These are phyloP conservation scores for Russula emetica DNA, from an alignment of 768 basidiomycete species.

Conservation along the genomic window DNA sequence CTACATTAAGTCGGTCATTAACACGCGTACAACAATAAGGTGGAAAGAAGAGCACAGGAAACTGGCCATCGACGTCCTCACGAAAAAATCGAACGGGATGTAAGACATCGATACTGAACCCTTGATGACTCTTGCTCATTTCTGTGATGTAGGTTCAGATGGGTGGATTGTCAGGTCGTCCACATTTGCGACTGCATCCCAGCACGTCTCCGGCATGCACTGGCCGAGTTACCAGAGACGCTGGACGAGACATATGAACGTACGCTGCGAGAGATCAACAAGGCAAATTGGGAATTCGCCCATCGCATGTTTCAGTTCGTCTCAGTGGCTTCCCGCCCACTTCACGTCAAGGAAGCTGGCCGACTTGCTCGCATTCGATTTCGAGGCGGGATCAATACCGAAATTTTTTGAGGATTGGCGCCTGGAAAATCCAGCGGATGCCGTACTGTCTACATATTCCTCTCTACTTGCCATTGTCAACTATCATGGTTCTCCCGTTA, in stretches of 20 bases:
- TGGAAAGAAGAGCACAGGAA: not conserved
- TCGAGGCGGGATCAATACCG: not conserved
- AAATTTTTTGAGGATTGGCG: not conserved
- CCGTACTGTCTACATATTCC: not conserved
- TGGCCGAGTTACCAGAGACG: no score
- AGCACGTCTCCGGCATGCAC: no score
- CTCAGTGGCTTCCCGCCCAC: not conserved
- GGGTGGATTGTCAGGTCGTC: no score
- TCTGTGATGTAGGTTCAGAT: no score
- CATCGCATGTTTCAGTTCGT: not conserved
- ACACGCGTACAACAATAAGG: not conserved
- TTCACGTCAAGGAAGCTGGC: not conserved
- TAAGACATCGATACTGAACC: not conserved
- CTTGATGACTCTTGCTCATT: no score
- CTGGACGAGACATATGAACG: no score
- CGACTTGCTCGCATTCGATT: not conserved
- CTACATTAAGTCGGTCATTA: not conserved
- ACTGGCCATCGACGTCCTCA: not conserved
- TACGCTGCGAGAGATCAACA: no score
- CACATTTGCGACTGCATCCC: no score
- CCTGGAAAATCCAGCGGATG: not conserved
- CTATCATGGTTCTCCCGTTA: not conserved
- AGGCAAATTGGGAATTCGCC: no score
- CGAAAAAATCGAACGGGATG: not conserved
- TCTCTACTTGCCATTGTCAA: not conserved